Evolutionary conservation across 192 early-diverging fungal genomes (phyloP), one percentile per base, ranked within the genome.

Genomic region (Backusella westeae): DNA sequence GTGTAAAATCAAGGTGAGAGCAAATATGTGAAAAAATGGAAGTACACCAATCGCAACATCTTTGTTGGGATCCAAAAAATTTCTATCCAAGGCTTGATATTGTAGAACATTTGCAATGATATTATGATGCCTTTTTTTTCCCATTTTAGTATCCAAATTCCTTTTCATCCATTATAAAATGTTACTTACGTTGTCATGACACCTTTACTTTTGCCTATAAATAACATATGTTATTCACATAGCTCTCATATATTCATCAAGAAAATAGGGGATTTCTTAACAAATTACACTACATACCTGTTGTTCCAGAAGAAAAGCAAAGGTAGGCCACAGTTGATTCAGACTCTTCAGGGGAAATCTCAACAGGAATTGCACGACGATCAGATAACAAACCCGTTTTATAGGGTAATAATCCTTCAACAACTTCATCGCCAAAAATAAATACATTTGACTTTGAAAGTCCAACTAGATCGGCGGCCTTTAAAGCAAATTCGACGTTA

Each of bases 61-160:
- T 6, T 35, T 72, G n/a, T 23, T 38, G 4, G 23, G 14, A 68
- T 73, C 6, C 21, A 29, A 35, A 23, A 99, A 87, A 56, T 90
- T 87, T 81, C 44, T 23, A 9, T 38, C 67, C 2, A 67, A 19
- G 29, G 38, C 41, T n/a, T 76, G 19, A 35, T 67, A 23, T 52
- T 80, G 75, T n/a, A 44, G 14, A 52, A 76, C 34, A 23, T 76
- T 80, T 53, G 75, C 39, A 39, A 56, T 65, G 35, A 80, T 72
- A 69, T 80, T 80, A 17, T 72, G 46, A 52, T 80, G 79, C 21
- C 79, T 80, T 35, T 29, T 66, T 8, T 7, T 42, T 34, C 42
- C 83, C 86, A 17, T 34, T 39, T 85, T 87, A 79, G 93, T 91
- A 79, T 87, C 92, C 17, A 93, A 87, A 87, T 4, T 75, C 77